Base-by-base conservation (phyloP, 805 yeast species). In the Gaillardinia entomophila region DNA sequence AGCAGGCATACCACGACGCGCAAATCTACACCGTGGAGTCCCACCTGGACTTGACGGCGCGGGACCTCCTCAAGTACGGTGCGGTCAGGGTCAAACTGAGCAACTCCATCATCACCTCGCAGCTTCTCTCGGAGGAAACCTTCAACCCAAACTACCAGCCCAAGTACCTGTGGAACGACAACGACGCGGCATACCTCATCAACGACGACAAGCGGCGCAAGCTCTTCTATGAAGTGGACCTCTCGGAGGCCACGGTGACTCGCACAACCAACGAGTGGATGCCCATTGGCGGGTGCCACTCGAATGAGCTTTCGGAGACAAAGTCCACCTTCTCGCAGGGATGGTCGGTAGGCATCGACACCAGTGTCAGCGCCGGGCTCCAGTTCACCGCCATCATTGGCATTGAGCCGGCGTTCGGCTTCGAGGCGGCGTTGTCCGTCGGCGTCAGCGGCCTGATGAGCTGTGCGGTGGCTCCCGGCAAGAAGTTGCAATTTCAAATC, bases 51-150 rank as follows among this genome's bases (percentile, higher is more conserved):
- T 7, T 48, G 10, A 30, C 26, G 2, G 33, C 48, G 3, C 31
- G 23, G 14, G 34, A 27, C 12, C 27, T 48, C 7, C 12, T 36
- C 16, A 37, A 35, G 13, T 33, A 34, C 14, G 51, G 49, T 14
- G 42, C 37, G 3, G 39, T 37, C 5, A 37, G 30, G 12, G 28
- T 48, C 1, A 16, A 12, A 16, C 20, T 30, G 5, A 24, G 45
- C 3, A 38, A 38, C 7, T 36, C 49, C 2, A 16, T 46, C 12
- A 36, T 48, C n/a, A 25, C 39, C 4, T 37, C 39, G 12, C 15
- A 35, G 13, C 22, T 27, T 12, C 27, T 43, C n/a, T 36, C 43
- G 3, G 35, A 31, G 20, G 32, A 31, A 12, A 40, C 42, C 2
- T 20, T 40, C 20, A 36, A 38, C 24, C 39, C 35, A 3, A 30